These are phyloP conservation scores for Rhodotorula sp. DNA, from an alignment of 1,284 basidiomycete species.

Conservation along the genomic window DNA sequence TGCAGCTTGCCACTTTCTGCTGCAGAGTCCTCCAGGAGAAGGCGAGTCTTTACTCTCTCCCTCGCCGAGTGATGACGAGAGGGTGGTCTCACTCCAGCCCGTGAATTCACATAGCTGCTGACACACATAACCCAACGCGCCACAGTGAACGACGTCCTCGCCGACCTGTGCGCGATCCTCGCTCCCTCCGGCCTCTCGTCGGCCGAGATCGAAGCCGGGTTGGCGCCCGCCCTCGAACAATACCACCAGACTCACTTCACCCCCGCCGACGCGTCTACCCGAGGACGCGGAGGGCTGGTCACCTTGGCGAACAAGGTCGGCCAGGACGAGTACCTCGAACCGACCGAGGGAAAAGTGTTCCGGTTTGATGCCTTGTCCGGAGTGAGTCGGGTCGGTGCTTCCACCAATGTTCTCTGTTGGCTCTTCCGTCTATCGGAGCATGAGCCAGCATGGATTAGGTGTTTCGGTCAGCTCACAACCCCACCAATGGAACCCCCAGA, in stretches of 20 bases:
- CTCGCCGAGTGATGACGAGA: too few species aligned
- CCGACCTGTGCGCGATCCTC: slow-evolving; percentile 85
- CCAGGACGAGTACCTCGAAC: slow-evolving; percentile 67
- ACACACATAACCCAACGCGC: too few species aligned
- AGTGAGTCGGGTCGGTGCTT: slow-evolving; percentile 58
- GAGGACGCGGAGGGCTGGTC: slow-evolving; percentile 65
- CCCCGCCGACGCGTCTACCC: too few species aligned
- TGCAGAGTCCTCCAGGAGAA: slow-evolving; percentile 89
- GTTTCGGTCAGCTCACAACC: too few species aligned
- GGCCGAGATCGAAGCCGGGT: slow-evolving; percentile 69
- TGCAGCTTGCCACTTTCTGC: slow-evolving; percentile 68
- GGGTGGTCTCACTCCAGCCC: too few species aligned
- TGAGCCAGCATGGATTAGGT: neutral
- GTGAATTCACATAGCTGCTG: too few species aligned
- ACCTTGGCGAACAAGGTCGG: slow-evolving; percentile 64
- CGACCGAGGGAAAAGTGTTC: slow-evolving; percentile 71
- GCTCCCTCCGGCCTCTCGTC: slow-evolving; percentile 60
- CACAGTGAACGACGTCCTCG: slow-evolving; percentile 38
- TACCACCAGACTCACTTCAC: slow-evolving; percentile 86
- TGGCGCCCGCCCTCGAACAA: slow-evolving; percentile 70
- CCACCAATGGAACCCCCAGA: slow-evolving; percentile 53
- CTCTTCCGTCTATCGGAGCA: neutral
- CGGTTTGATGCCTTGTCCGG: slow-evolving; percentile 54
- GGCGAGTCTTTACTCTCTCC: slow-evolving; percentile 49
- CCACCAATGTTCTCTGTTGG: slow-evolving; percentile 1